phyloP scores from a whole-genome alignment of 352 stramenopile genomes.

The Nothophytophthora sp. region DNA sequence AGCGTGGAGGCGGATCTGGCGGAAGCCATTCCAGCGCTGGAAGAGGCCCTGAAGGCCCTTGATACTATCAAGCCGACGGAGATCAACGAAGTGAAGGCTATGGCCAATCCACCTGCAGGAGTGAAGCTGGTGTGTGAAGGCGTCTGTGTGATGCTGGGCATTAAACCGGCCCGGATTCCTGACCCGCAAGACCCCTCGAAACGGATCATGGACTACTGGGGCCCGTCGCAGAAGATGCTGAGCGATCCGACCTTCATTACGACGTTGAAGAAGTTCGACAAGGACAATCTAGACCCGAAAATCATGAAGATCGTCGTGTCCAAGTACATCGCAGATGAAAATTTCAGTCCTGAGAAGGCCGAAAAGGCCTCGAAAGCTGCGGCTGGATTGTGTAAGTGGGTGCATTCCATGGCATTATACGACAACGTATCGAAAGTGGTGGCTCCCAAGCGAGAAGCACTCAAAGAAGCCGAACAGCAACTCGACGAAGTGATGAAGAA shows the following conservation, averaged over 20 bases:
- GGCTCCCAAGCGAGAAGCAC: slow-evolving; percentile 91
- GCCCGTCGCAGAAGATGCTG: slow-evolving; percentile 92
- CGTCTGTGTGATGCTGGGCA: slow-evolving; percentile 96
- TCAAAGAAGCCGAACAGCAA: slow-evolving; percentile 88
- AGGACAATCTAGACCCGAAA: slow-evolving; percentile 93
- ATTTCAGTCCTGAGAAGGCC: slow-evolving; percentile 95
- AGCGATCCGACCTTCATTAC: slow-evolving; percentile 93
- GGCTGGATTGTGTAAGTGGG: slow-evolving; percentile 94
- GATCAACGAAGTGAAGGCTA: slow-evolving; percentile 96
- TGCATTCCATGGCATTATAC: slow-evolving; percentile 97
- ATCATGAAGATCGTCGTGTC: slow-evolving; percentile 93
- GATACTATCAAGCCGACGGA: slow-evolving; percentile 94
- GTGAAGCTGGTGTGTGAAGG: slow-evolving; percentile 96
- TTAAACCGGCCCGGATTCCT: slow-evolving; percentile 91
- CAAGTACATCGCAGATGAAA: slow-evolving; percentile 80
- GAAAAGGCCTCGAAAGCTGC: slow-evolving; percentile 94
- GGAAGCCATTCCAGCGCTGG: slow-evolving; percentile 91
- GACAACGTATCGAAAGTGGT: slow-evolving; percentile 93
- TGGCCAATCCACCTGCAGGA: slow-evolving; percentile 94
- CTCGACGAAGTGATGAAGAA: slow-evolving; percentile 87
- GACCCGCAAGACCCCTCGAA: slow-evolving; percentile 91
- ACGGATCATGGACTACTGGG: slow-evolving; percentile 96
- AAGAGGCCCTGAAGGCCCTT: slow-evolving; percentile 90
- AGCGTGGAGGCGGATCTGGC: slow-evolving; percentile 92
- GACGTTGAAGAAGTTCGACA: slow-evolving; percentile 95